phyloP scores from a whole-genome alignment of 345 rosid species.

The Psidium friedrichsthalianum region DNA sequence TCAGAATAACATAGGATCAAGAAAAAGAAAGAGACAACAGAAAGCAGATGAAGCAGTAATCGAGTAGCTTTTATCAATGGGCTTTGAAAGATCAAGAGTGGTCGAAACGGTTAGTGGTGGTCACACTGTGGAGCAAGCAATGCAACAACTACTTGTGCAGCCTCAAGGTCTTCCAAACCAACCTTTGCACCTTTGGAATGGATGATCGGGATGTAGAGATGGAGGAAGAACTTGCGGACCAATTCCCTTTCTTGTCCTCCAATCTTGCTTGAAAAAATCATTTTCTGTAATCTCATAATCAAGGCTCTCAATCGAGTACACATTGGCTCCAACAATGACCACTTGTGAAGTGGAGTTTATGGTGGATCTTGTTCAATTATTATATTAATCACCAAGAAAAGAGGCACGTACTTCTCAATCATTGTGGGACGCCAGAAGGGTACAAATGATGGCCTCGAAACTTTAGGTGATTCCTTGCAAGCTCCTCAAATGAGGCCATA shows the following conservation, averaged over 20 bases:
- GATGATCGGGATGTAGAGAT: slow-evolving; percentile 59
- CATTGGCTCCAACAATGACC: no score
- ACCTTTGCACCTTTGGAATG: not conserved
- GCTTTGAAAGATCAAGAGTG: slow-evolving; percentile 71
- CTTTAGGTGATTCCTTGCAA: slow-evolving; percentile 21
- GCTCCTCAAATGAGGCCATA: slow-evolving; percentile 57
- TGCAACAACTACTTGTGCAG: slow-evolving; percentile 35
- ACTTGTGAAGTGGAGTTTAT: no score
- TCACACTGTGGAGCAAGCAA: slow-evolving; percentile 33
- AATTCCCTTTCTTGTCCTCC: no score
- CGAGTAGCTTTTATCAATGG: slow-evolving; percentile 73
- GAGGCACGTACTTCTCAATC: no score
- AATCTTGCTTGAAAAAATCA: no score
- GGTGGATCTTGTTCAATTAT: no score
- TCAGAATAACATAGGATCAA: slow-evolving; percentile 62
- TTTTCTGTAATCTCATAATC: no score
- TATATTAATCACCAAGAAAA: no score
- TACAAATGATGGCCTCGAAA: slow-evolving; percentile 1
- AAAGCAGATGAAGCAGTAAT: slow-evolving; percentile 14
- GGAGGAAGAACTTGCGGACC: slow-evolving; percentile 59
- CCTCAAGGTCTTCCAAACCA: slow-evolving; percentile 4
- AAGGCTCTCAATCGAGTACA: no score
- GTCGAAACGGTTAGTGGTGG: slow-evolving; percentile 41
- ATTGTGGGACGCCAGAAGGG: no score
- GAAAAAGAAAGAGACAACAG: slow-evolving; percentile 56